phyloP scores from a whole-genome alignment of 345 rosid genomes.

The Microthlaspi erraticum region DNA sequence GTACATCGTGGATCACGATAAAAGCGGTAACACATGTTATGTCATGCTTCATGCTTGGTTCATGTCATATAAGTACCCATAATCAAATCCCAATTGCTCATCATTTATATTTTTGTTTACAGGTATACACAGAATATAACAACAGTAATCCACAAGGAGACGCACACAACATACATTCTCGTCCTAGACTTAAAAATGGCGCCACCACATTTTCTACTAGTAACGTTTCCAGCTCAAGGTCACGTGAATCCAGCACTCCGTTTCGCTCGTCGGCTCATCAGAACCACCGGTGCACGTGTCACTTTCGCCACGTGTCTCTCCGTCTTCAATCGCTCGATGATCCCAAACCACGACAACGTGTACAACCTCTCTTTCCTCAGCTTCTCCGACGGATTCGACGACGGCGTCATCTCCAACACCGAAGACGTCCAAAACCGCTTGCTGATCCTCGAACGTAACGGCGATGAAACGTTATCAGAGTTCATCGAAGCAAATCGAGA shows the following conservation, averaged over 20 bases:
- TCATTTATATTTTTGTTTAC: too few species aligned
- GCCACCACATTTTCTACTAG: slow-evolving; percentile 56
- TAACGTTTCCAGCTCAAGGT: slow-evolving; percentile 66
- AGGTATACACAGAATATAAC: too few species aligned
- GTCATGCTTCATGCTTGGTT: too few species aligned
- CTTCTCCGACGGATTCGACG: slow-evolving; percentile 72
- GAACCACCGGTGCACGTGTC: slow-evolving; percentile 50
- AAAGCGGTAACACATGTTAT: too few species aligned
- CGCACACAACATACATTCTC: too few species aligned
- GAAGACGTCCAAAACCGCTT: slow-evolving; percentile 20
- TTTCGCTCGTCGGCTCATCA: slow-evolving; percentile 60
- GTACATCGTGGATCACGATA: too few species aligned
- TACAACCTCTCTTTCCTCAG: slow-evolving; percentile 55
- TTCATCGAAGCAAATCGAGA: slow-evolving; percentile 37
- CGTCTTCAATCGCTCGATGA: slow-evolving; percentile 48
- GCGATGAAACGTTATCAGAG: slow-evolving; percentile 28
- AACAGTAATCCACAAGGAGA: too few species aligned
- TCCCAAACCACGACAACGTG: slow-evolving; percentile 14
- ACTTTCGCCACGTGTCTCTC: slow-evolving; percentile 53
- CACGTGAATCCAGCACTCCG: slow-evolving; percentile 75
- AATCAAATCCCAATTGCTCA: too few species aligned
- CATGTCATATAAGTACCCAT: too few species aligned
- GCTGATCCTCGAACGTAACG: slow-evolving; percentile 37
- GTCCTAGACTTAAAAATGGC: slow-evolving; percentile 20
- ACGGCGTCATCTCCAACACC: slow-evolving; percentile 43